Base-by-base conservation (phyloP, 768 basidiomycete species). In the Trametes coccinea region DNA sequence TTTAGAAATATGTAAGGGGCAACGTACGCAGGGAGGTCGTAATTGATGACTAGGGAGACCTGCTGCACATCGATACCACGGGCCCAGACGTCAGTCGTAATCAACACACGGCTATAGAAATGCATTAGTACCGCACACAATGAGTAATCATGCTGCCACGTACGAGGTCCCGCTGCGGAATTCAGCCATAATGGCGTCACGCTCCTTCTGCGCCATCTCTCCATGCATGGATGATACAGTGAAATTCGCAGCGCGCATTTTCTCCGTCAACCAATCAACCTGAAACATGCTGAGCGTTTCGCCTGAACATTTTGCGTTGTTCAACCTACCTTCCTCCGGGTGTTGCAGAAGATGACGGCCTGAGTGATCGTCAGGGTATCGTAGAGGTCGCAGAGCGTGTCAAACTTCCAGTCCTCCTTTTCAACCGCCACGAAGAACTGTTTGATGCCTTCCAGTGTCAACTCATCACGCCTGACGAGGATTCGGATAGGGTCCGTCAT, bases 341-440 rank as follows among this genome's bases (percentile, higher is more conserved):
- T 98, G 79, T 98, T 98, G 80, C 96, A 98, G 80, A 98, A 98
- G 73, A 98, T 97, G 73, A 98, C 95, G 50, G 95, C 96, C 82
- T 98, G 96, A 6, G 95, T 98, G 75, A 99, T 98, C 56, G 95
- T 98, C 66, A 99, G 86, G 31, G 96, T 98, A 75, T 98, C 96
- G 77, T 97, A 98, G 50, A 99, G 78, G 78, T 97, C 96, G 73
- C 92, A 97, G 34, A 99, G 82, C 0, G 95, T 98, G 77, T 98
- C 95, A 71, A 97, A 95, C 74, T 99, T 99, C 95, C 95, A 98
- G 72, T 99, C 96, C 76, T 99, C 96, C 79, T 98, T 97, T 78
- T 98, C 96, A 58, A 99, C 96, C 48, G 95, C 96, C 53, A 99
- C 93, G 81, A 95, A 95, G 79, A 95, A 95, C 73, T 96, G 93